phyloP scores from a whole-genome alignment of 2,329 filamentous ascomycete species.

The Myriosclerotinia duriaeana region DNA sequence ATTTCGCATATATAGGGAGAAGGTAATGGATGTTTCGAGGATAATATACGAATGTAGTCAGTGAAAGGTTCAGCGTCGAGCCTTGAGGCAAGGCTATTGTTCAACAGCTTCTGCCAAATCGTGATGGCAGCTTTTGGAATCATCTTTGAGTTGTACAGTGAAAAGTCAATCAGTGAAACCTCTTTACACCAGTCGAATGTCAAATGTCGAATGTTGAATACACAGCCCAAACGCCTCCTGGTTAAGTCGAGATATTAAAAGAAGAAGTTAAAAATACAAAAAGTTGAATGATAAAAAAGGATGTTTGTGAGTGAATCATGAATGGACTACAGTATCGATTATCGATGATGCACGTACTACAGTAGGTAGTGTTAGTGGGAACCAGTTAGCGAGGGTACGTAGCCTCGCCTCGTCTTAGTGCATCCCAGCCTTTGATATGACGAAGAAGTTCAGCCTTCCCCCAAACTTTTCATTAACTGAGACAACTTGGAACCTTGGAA shows the following conservation, averaged over 20 bases:
- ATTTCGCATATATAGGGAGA: slow-evolving; percentile 55
- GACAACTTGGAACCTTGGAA: too few relatives aligned
- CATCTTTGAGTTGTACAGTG: slow-evolving; percentile 3
- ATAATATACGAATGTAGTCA: slow-evolving; percentile 50
- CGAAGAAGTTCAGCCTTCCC: too few relatives aligned
- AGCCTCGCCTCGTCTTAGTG: slow-evolving; percentile 1
- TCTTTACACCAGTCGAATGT: neutral
- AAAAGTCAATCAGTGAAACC: neutral
- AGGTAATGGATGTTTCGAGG: slow-evolving; percentile 53
- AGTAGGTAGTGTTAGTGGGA: neutral
- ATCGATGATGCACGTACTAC: neutral
- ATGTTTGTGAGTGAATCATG: slow-evolving; percentile 9
- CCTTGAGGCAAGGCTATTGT: slow-evolving; percentile 51
- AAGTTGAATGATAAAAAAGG: neutral
- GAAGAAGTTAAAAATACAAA: neutral
- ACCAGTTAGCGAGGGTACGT: neutral
- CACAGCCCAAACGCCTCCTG: neutral
- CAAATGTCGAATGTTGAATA: too few relatives aligned
- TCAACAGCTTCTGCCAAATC: slow-evolving; percentile 52
- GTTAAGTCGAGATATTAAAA: neutral
- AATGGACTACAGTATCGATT: too few relatives aligned
- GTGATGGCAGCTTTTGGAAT: slow-evolving; percentile 12
- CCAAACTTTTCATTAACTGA: too few relatives aligned
- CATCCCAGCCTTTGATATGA: too few relatives aligned
- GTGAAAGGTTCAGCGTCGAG: slow-evolving; percentile 56